Percentiles rank a stretch among this genome's conserved stretches.
Conservation (phyloP, 2,329 filamentous ascomycete genomes). For the Gaeumannomyces sp. region DNA sequence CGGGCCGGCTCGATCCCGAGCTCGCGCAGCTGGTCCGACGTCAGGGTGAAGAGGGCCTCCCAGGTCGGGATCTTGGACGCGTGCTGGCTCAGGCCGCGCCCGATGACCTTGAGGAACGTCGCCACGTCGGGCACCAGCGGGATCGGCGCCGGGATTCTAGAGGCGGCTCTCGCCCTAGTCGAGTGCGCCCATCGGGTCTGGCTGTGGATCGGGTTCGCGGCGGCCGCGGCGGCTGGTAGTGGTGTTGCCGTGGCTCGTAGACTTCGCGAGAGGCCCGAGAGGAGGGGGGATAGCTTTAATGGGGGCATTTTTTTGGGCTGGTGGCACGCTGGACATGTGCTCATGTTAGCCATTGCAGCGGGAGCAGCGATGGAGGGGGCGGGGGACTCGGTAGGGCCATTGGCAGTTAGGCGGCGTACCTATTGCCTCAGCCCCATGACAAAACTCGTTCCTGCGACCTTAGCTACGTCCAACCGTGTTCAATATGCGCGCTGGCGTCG, state of each 20-base stretch:
- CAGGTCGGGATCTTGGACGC: conserved; percentile 82
- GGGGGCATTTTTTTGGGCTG: conserved; percentile 4
- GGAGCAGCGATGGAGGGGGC: background rate
- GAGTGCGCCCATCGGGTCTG: conserved; percentile 37
- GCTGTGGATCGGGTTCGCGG: conserved; percentile 17
- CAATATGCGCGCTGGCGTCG: background rate
- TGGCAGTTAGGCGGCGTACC: background rate
- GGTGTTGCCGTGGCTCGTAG: background rate
- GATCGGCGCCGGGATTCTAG: conserved; percentile 58
- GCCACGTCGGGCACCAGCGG: conserved; percentile 79
- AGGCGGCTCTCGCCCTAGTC: conserved; percentile 23
- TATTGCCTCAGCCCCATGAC: background rate
- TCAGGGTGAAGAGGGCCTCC: conserved; percentile 82
- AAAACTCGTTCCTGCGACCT: background rate
- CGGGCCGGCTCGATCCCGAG: conserved; percentile 83
- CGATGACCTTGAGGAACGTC: conserved; percentile 87
- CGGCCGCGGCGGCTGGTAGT: conserved; percentile 18
- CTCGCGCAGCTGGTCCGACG: conserved; percentile 70
- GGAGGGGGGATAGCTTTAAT: background rate
- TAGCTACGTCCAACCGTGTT: background rate
- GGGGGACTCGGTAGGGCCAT: background rate
- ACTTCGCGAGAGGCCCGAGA: conserved; percentile 3
- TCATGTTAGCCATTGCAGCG: background rate
- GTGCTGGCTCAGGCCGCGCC: conserved; percentile 77
- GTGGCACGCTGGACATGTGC: background rate